Base-by-base conservation (phyloP, 2,329 filamentous ascomycete species). In the Geosmithia morbida region DNA sequence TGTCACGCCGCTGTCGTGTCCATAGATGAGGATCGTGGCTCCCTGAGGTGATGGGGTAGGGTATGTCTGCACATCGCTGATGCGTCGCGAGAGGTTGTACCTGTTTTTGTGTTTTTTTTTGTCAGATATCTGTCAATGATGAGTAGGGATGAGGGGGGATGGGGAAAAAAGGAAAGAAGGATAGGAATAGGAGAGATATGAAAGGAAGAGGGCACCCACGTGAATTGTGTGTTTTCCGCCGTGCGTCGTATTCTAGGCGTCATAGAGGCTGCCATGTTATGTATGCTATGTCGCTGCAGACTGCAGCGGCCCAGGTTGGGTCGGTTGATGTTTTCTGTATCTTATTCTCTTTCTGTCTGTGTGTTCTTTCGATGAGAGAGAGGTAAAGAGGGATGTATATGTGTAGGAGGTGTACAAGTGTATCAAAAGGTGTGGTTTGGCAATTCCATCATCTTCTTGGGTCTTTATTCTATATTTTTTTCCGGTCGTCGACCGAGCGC, bases 41-140 rank as follows among this genome's bases (percentile, higher is more conserved):
- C 79, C 79, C 55, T 83, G 79, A 2, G 77, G 70, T 1, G 79
- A 80, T 49, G 70, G 68, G 17, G 79, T 66, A 1, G 79, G 79
- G 55, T 82, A 82, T 3, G 71, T 71, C 53, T 79, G 75, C 45
- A 79, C 68, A 55, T 77, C 68, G 59, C 81, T 68, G 44, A 80
- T 66, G 50, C 78, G 75, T 50, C 73, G 69, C 41, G 70, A 64
- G 30, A 81, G 62, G 49, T 79, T 73, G 53, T 81, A 81, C 50
- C 79, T 83, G n/a, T 26, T 0, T 18, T 18, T 19, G 11, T 56
- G 51, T 17, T 45, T n/a, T n/a, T n/a, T n/a, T n/a, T n/a, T n/a
- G n/a, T n/a, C n/a, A n/a, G n/a, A n/a, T n/a, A n/a, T n/a, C n/a
- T n/a, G n/a, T n/a, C n/a, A n/a, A n/a, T n/a, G n/a, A n/a, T n/a